Conservation (phyloP, 176 grass and related monocot species). For the Puya raimondii region DNA sequence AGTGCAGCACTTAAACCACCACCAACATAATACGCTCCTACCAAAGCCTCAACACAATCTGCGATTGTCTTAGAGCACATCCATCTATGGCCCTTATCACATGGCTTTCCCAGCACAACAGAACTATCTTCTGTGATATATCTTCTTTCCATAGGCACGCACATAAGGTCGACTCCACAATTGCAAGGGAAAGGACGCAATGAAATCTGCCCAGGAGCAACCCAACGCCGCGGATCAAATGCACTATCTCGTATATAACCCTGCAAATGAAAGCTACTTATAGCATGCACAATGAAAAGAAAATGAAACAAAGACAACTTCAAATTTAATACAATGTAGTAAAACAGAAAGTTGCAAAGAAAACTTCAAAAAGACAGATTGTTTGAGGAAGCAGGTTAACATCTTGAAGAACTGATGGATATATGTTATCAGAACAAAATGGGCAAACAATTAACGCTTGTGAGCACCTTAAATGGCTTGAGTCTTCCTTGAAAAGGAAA, state of each 20-base stretch:
- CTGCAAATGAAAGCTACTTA: neutral
- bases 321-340: neutral
- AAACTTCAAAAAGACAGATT: neutral
- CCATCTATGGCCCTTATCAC: conserved; percentile 7
- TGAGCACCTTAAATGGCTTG: neutral
- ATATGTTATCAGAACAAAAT: neutral
- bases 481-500: neutral
- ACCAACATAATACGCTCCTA: conserved; percentile 8
- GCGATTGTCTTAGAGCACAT: conserved; percentile 8
- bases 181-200: neutral
- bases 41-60: conserved; percentile 2
- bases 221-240: conserved; percentile 1
- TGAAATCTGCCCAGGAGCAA: conserved; percentile 10
- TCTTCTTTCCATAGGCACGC: conserved; percentile 34
- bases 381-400: neutral
- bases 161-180: conserved; percentile 22
- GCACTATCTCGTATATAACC: conserved; percentile 7
- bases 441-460: neutral
- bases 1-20: neutral
- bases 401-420: neutral
- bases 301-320: neutral
- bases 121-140: conserved; percentile 3
- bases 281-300: neutral
- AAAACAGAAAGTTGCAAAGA: neutral
- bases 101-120: neutral